phyloP scores from a whole-genome alignment of 495 filamentous ascomycete genomes.

The Penicillium goetzii region DNA sequence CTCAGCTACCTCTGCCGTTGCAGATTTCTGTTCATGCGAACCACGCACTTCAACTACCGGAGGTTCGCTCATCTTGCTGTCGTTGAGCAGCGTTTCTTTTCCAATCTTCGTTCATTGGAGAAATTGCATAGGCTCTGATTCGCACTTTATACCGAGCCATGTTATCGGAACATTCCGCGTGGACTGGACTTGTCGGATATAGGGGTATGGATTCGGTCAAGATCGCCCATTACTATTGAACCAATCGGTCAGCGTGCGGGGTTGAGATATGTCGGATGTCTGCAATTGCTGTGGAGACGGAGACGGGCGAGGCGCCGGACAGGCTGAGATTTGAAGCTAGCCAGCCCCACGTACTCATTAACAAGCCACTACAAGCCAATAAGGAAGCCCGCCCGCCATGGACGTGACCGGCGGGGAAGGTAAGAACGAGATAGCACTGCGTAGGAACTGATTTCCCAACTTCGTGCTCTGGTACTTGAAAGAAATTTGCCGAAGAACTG shows the following conservation, averaged over 20 bases:
- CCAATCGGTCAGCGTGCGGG: conserved; percentile 16
- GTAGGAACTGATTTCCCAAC: not conserved
- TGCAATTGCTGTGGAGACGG: not conserved
- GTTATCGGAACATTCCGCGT: not conserved
- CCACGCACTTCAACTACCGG: not conserved
- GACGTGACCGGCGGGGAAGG: conserved; percentile 19
- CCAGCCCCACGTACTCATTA: not conserved
- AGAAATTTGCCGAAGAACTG: not conserved
- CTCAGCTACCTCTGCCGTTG: not conserved
- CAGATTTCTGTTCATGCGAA: not conserved
- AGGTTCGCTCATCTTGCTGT: conserved; percentile 13
- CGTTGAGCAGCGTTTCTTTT: not conserved
- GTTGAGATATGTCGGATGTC: not conserved
- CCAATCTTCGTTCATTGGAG: not conserved
- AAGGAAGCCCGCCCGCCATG: not conserved
- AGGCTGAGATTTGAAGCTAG: conserved; percentile 18
- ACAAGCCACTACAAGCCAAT: conserved; percentile 2
- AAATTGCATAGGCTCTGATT: not conserved
- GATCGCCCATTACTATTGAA: conserved; percentile 1
- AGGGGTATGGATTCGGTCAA: conserved; percentile 3
- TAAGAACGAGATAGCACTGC: conserved; percentile 20
- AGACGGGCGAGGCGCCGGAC: not conserved
- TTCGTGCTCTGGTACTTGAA: not conserved
- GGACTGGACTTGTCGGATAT: conserved; percentile 1
- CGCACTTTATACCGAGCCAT: conserved; percentile 11